Evolutionary conservation across 306 rosid genomes (phyloP).

Genomic region (Quercus glauca): DNA sequence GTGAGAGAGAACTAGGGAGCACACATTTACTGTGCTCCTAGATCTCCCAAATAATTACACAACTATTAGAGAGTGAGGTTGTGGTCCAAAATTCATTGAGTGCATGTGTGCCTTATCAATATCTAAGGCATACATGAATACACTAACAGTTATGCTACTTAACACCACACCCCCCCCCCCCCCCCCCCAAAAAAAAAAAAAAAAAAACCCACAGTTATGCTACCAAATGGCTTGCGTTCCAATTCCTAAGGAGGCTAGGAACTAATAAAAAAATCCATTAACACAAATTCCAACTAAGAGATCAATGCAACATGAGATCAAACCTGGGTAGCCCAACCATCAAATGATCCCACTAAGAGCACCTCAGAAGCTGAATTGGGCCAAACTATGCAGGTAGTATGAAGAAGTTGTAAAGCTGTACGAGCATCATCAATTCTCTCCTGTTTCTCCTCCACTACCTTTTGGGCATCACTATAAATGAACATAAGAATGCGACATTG

Average conservation of each 20-base stretch:
- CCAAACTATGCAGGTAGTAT: slow-evolving; percentile 63
- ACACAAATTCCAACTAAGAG: neutral
- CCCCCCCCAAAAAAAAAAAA: no score
- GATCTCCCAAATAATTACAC: no score
- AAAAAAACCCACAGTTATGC: neutral
- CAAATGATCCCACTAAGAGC: slow-evolving; percentile 77
- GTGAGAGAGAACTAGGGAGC: no score
- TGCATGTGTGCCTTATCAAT: no score
- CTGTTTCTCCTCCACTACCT: slow-evolving; percentile 64
- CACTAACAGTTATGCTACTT: neutral
- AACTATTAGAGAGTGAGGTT: no score
- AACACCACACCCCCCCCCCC: no score
- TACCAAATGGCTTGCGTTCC: neutral
- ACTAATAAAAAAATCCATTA: neutral
- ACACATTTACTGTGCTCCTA: no score
- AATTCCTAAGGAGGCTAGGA: neutral
- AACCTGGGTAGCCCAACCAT: slow-evolving; percentile 93
- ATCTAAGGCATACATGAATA: no score
- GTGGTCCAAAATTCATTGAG: no score
- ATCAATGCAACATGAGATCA: slow-evolving; percentile 16
- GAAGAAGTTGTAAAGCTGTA: slow-evolving; percentile 55
- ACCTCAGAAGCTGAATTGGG: slow-evolving; percentile 80
- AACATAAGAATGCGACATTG: slow-evolving; percentile 10
- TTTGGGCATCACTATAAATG: slow-evolving; percentile 57
- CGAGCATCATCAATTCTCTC: slow-evolving; percentile 50